These are phyloP conservation scores for Fusarium anthophilum DNA, from an alignment of 2,329 filamentous ascomycete genomes.

Conservation along the genomic window DNA sequence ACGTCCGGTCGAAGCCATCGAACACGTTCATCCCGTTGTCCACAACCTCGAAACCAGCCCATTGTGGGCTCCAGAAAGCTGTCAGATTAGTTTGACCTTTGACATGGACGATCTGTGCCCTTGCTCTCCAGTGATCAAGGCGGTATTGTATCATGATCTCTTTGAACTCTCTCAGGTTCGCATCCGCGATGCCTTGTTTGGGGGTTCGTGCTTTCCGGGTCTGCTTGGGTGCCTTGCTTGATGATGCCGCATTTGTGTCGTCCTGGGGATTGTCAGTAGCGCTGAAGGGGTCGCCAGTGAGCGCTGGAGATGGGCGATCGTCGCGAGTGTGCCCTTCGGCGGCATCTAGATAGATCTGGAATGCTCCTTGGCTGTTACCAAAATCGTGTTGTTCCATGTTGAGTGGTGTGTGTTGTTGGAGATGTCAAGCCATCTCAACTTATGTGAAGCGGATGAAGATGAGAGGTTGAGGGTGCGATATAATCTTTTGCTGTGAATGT, in stretches of 20 bases:
- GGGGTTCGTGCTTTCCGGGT: not conserved
- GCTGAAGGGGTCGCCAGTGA: not conserved
- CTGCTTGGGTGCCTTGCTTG: not conserved
- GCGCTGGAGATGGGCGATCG: not conserved
- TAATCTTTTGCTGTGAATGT: not conserved
- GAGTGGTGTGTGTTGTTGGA: not conserved
- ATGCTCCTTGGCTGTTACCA: not conserved
- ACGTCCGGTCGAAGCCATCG: constrained; percentile 38
- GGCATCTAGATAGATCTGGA: not conserved
- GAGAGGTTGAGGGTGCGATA: not conserved
- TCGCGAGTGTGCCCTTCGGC: not conserved
- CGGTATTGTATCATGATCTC: constrained; percentile 31
- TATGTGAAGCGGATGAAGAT: not conserved
- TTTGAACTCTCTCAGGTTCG: constrained; percentile 16
- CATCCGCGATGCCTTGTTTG: not conserved
- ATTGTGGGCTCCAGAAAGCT: constrained; percentile 32
- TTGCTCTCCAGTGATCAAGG: constrained; percentile 32
- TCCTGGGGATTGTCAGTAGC: not conserved
- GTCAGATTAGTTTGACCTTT: constrained; percentile 31
- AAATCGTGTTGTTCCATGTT: constrained; percentile 6
- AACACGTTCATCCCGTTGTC: constrained; percentile 26
- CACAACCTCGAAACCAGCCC: not conserved
- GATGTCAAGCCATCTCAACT: not conserved
- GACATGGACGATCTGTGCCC: constrained; percentile 29
- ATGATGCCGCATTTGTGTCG: not conserved